A percentile compares a stretch with the other conserved stretches of the same genome.
phyloP scores from a whole-genome alignment of 78 protist species.

The Guillardia theta region DNA sequence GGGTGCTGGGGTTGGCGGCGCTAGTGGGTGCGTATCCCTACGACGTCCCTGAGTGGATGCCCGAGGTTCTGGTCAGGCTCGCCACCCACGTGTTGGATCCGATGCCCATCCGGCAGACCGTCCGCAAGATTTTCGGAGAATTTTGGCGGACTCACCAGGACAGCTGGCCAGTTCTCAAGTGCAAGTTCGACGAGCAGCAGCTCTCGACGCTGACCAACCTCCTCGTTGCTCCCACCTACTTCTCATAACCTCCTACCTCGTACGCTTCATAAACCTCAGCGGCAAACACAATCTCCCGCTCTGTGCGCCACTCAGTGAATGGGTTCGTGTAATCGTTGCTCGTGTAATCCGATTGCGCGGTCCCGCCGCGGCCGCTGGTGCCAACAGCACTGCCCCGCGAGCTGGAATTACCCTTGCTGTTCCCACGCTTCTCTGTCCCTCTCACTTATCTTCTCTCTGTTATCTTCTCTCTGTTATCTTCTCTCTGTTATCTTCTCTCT shows the following conservation, averaged over 20 bases:
- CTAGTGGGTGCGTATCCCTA: constrained; percentile 63
- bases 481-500: too few species aligned
- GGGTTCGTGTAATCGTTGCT: too few species aligned
- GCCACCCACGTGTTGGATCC: constrained; percentile 54
- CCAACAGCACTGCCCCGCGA: too few species aligned
- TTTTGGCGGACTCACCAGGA: constrained; percentile 72
- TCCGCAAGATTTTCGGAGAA: constrained; percentile 40
- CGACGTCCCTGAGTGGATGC: constrained; percentile 40
- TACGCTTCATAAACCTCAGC: too few species aligned
- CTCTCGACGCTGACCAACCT: constrained; percentile 50
- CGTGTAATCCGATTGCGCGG: too few species aligned
- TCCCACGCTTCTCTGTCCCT: too few species aligned
- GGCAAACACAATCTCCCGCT: too few species aligned
- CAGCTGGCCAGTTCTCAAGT: constrained; percentile 57
- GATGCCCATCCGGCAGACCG: constrained; percentile 40
- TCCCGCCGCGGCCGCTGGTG: too few species aligned
- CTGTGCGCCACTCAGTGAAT: too few species aligned
- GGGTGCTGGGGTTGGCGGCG: constrained; percentile 56
- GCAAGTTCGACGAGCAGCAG: constrained; percentile 60
- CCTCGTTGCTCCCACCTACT: constrained; percentile 69
- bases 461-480: too few species aligned
- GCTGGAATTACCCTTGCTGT: too few species aligned
- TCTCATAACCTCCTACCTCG: constrained; percentile 38
- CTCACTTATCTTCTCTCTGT: too few species aligned
- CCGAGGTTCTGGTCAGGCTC: constrained; percentile 40